These are phyloP conservation scores for Lasiosphaeria ovina DNA, from an alignment of 495 filamentous ascomycete species.

Conservation along the genomic window DNA sequence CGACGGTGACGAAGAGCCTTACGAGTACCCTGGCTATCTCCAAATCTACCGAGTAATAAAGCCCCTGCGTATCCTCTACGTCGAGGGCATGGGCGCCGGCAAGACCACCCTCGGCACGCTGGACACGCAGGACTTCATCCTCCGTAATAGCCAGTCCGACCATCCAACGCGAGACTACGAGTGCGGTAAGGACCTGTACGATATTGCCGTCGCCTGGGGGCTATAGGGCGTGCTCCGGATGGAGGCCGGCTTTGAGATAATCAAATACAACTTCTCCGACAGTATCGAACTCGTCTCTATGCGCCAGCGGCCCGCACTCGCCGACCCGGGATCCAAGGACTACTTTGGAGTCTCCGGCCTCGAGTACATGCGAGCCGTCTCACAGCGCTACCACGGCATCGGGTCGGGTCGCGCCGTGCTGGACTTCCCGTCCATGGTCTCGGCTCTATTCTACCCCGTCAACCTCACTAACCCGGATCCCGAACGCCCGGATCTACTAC, in stretches of 20 bases:
- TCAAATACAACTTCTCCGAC: conserved; percentile 58
- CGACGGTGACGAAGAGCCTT: neutral
- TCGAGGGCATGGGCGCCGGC: conserved; percentile 60
- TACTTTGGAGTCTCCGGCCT: conserved; percentile 20
- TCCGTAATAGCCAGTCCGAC: conserved; percentile 28
- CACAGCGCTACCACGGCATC: conserved; percentile 58
- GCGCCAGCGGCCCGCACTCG: conserved; percentile 8
- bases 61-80: conserved; percentile 55
- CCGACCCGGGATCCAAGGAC: neutral
- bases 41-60: conserved; percentile 52
- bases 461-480: conserved; percentile 53
- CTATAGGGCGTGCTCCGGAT: conserved; percentile 64
- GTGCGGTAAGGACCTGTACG: conserved; percentile 52
- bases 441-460: conserved; percentile 53
- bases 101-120: conserved; percentile 59
- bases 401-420: conserved; percentile 51
- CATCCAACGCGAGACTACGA: conserved; percentile 32
- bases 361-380: conserved; percentile 43
- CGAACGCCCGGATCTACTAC: conserved; percentile 39
- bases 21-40: conserved; percentile 44
- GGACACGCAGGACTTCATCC: conserved; percentile 57
- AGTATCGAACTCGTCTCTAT: conserved; percentile 24
- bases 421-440: conserved; percentile 62
- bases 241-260: conserved; percentile 69
- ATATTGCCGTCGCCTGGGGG: conserved; percentile 47